Conservation (phyloP, 2,329 filamentous ascomycete species). For the Taxawa tesnikishii region DNA sequence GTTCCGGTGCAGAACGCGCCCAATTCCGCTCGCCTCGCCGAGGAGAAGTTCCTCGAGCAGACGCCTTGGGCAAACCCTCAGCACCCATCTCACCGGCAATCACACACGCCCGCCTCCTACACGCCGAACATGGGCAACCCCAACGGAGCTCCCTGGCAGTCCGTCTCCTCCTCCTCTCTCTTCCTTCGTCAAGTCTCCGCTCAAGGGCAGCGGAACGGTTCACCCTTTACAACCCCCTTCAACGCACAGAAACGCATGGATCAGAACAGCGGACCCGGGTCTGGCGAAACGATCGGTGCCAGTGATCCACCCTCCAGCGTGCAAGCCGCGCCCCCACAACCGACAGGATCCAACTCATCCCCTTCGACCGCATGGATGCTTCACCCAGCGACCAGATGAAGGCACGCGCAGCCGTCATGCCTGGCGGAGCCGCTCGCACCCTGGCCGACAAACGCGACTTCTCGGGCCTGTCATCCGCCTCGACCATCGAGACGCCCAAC, state of each 20-base stretch:
- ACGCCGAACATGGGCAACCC: constrained; percentile 4
- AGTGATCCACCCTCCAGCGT: constrained; percentile 20
- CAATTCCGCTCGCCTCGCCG: constrained; percentile 18
- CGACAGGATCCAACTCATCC: constrained; percentile 10
- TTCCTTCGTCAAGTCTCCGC: constrained; percentile 6
- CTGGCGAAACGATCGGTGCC: constrained; percentile 11
- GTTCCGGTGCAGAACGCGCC: constrained; percentile 5
- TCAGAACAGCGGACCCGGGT: constrained; percentile 7
- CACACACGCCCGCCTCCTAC: constrained; percentile 8
- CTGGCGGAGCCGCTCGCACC: constrained; percentile 1
- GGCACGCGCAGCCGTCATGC: constrained; percentile 3
- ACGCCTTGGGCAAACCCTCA: constrained; percentile 90
- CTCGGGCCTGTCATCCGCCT: constrained; percentile 8
- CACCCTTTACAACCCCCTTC: constrained; percentile 19
- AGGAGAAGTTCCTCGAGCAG: constrained; percentile 74
- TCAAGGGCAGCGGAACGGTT: constrained; percentile 7
- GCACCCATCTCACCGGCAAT: constrained; percentile 10
- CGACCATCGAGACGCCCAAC: constrained; percentile 8
- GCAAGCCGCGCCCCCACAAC: constrained; percentile 16
- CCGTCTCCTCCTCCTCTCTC: constrained; percentile 4
- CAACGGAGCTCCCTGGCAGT: background rate
- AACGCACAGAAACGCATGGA: constrained; percentile 11
- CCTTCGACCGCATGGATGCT: constrained; percentile 6
- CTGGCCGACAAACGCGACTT: constrained; percentile 8
- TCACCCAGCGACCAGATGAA: constrained; percentile 9